These are phyloP conservation scores for Hypoxylon lienhwacheense DNA, from an alignment of 495 filamentous ascomycete species.

Conservation along the genomic window DNA sequence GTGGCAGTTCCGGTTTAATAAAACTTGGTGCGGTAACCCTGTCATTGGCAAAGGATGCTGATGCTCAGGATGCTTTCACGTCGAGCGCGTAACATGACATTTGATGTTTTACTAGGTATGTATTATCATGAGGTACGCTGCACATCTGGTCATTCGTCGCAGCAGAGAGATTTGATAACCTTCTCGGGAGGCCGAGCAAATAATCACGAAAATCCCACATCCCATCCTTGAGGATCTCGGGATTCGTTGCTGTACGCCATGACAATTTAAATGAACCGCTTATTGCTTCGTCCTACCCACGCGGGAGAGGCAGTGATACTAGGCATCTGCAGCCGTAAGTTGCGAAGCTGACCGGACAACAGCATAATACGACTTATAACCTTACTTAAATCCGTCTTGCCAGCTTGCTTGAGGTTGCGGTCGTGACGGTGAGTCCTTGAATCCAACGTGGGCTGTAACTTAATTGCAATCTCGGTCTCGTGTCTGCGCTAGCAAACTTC, in stretches of 20 bases:
- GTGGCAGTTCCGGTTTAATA: constrained; percentile 1
- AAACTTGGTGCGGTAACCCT: constrained; percentile 4
- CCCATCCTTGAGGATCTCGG: constrained; percentile 34
- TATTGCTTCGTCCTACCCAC: constrained; percentile 31
- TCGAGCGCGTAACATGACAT: constrained; percentile 28
- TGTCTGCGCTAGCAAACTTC: constrained; percentile 30
- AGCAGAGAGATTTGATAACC: not conserved
- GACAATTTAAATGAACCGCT: constrained; percentile 34
- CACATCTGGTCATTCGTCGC: not conserved
- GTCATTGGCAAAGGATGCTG: too few relatives aligned
- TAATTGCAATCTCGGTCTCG: constrained; percentile 30
- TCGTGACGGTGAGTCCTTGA: constrained; percentile 11
- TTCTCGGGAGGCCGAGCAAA: not conserved
- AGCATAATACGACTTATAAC: constrained; percentile 32
- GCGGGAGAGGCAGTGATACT: constrained; percentile 19
- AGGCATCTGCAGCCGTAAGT: constrained; percentile 22
- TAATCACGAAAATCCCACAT: constrained; percentile 15
- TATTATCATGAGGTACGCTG: not conserved
- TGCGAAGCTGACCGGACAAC: constrained; percentile 17
- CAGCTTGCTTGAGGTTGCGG: constrained; percentile 8
- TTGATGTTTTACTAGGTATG: constrained; percentile 30
- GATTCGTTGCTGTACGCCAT: constrained; percentile 27
- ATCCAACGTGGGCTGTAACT: constrained; percentile 16
- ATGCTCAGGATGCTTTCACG: constrained; percentile 24
- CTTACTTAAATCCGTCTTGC: too few relatives aligned